phyloP scores from a whole-genome alignment of 306 rosid genomes.

The Fragaria nilgerrensis region DNA sequence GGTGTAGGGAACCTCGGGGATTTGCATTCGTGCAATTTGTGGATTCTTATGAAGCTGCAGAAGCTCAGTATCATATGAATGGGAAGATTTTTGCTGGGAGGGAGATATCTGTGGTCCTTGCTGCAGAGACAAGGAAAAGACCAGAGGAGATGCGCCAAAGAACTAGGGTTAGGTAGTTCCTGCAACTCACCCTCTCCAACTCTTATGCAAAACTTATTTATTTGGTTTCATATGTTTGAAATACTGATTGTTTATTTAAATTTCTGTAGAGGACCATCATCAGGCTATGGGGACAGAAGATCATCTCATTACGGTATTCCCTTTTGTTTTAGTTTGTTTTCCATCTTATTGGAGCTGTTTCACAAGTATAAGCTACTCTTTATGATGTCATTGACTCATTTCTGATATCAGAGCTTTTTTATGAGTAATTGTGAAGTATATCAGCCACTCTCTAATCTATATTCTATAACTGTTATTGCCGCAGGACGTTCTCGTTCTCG shows the following conservation, averaged over 20 bases:
- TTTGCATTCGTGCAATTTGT: conserved; percentile 98
- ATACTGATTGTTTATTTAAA: conserved; percentile 15
- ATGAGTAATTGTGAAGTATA: not conserved
- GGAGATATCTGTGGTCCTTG: conserved; percentile 93
- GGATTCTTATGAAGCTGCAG: conserved; percentile 89
- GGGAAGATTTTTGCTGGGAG: conserved; percentile 93
- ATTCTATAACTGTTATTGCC: conserved; percentile 20
- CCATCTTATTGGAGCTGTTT: not conserved
- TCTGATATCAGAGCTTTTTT: not conserved
- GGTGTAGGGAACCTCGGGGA: conserved; percentile 91
- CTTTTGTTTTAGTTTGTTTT: not conserved
- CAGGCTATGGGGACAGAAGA: conserved; percentile 60
- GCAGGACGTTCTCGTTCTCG: conserved; percentile 88
- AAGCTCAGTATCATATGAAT: conserved; percentile 98
- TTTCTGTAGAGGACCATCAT: conserved; percentile 66
- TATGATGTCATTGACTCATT: not conserved
- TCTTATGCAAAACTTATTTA: not conserved
- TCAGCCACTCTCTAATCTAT: not conserved
- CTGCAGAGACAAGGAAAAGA: conserved; percentile 93
- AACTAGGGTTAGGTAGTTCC: conserved; percentile 58
- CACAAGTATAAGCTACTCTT: not conserved
- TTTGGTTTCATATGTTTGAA: conserved; percentile 14
- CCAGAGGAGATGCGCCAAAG: conserved; percentile 96
- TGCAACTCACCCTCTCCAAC: not conserved
- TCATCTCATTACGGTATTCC: conserved; percentile 74